phyloP scores from a whole-genome alignment of 73 alveolate species.

The Halteria grandinella region DNA sequence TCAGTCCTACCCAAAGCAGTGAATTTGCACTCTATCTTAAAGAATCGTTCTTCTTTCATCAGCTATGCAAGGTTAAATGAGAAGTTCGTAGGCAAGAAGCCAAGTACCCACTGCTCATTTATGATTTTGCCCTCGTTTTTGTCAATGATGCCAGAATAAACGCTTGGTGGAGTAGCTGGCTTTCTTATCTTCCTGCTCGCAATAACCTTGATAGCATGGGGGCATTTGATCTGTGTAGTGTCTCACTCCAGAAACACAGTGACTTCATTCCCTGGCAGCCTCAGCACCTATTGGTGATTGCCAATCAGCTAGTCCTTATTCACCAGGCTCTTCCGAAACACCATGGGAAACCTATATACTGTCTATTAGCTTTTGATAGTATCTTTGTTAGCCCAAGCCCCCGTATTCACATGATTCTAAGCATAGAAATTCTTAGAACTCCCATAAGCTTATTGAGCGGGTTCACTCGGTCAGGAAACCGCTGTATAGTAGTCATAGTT shows the following conservation, averaged over 20 bases:
- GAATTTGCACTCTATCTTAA: slow-evolving; percentile 38
- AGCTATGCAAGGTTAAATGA: slow-evolving; percentile 10
- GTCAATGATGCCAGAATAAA: neutral
- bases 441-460: no score
- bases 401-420: no score
- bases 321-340: slow-evolving; percentile 11
- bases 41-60: slow-evolving; percentile 34
- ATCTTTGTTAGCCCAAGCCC: no score
- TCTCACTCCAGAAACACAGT: slow-evolving; percentile 14
- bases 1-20: neutral
- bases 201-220: neutral
- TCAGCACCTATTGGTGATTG: neutral
- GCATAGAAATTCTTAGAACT: no score
- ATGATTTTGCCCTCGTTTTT: neutral
- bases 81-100: slow-evolving; percentile 28
- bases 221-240: neutral
- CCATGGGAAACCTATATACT: slow-evolving; percentile 47
- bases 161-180: neutral
- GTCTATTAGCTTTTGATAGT: no score
- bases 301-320: neutral
- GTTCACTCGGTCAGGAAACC: no score
- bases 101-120: slow-evolving; percentile 14
- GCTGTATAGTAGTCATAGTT: no score
- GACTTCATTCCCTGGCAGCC: neutral
- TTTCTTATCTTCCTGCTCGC: neutral